These are phyloP conservation scores for Apostasia ramifera DNA, from an alignment of 106 monocot species.

Conservation along the genomic window DNA sequence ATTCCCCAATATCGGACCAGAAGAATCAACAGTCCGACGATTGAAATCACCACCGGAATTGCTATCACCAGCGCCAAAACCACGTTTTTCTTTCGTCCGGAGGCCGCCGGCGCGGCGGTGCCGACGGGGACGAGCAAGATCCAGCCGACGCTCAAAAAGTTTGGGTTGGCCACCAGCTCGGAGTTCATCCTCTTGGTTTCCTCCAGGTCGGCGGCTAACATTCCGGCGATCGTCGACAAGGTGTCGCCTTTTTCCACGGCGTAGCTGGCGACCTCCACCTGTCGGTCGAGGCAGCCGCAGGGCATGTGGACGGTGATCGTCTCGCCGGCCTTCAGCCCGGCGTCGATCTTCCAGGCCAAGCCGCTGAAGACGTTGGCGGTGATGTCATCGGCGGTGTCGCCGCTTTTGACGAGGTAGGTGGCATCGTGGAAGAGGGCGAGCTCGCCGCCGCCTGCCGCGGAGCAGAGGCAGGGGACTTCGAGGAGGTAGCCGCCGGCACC, in stretches of 20 bases:
- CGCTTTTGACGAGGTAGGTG: conserved; percentile 9
- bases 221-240: conserved; percentile 12
- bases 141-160: conserved; percentile 22
- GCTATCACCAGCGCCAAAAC: background rate
- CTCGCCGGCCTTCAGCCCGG: background rate
- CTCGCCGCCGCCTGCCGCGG: background rate
- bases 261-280: conserved; percentile 11
- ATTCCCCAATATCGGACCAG: background rate
- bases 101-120: background rate
- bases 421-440: conserved; percentile 26
- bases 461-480: conserved; percentile 28
- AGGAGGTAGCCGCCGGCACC: conserved; percentile 18
- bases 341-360: conserved; percentile 17
- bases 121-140: conserved; percentile 39
- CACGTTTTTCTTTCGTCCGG: background rate
- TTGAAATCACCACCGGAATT: background rate
- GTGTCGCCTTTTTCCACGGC: conserved; percentile 35
- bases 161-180: conserved; percentile 4
- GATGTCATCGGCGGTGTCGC: conserved; percentile 12
- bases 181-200: conserved; percentile 16
- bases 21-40: background rate
- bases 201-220: conserved; percentile 10
- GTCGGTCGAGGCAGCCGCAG: conserved; percentile 15
- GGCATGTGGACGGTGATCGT: conserved; percentile 15
- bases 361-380: conserved; percentile 20